Evolutionary conservation across 257 asterid species (phyloP), one percentile per base, ranked within the genome.

Genomic region (Ligustrum vulgare): DNA sequence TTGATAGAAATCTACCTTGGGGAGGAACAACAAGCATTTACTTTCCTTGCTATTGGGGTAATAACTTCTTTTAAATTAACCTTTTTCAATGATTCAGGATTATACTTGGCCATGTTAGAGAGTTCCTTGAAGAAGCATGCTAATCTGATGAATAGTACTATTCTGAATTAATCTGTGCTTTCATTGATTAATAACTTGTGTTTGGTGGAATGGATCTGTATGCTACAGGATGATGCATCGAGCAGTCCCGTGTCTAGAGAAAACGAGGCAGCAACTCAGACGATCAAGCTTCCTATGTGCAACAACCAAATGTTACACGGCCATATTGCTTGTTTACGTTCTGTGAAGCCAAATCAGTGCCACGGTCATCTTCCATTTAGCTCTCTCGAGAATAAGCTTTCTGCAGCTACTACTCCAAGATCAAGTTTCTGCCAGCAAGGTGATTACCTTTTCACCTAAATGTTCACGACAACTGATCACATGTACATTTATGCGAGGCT

Each of bases 241-340:
- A 93, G 97, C 54, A 89, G 92, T 64, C 93, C 91, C 0, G 90
- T 91, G 70, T 77, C 92, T 0, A 84, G 77, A 81, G 97, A 92
- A 73, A 86, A 84, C 67, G 97, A 92, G 67, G 82, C 84, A 18
- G 49, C 81, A 20, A 84, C 81, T 15, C 77, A 25, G 66, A 79
- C 89, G 2, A 80, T 73, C 60, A 86, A 86, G 80, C 97, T 92
- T 63, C 97, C 97, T 1, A 71, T 80, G 16, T 89, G 91, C 87
- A 89, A 86, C 86, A 88, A 82, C 85, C 88, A 81, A 67, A 62
- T 82, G n/a, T 15, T 45, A 34, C 72, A 69, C 0, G 86, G 93
- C n/a, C 91, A 77, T 80, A 75, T 92, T 3, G 96, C 90, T 75
- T 86, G 95, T 56, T 75, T 90, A 74, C 90, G 91, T 34, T 91